These are phyloP conservation scores for Linnemannia schmuckeri DNA, from an alignment of 192 early-diverging fungal species.

Conservation along the genomic window DNA sequence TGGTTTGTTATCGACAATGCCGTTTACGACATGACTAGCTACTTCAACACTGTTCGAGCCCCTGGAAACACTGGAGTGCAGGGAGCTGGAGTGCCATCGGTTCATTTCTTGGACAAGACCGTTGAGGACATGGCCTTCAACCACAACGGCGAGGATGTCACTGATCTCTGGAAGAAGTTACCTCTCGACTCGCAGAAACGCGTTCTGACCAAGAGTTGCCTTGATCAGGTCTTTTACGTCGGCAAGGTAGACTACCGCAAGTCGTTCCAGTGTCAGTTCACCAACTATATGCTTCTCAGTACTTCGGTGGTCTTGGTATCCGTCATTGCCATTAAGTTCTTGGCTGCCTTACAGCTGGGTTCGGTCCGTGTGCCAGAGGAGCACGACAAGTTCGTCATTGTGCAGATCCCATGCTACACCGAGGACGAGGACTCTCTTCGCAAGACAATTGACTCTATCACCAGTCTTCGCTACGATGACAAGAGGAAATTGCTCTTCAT, in stretches of 20 bases:
- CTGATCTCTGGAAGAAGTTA: constrained; percentile 66
- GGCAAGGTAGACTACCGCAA: constrained; percentile 86
- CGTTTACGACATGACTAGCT: constrained; percentile 75
- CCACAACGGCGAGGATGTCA: constrained; percentile 68
- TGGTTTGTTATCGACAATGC: constrained; percentile 73
- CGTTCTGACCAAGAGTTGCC: constrained; percentile 69
- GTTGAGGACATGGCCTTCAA: constrained; percentile 74
- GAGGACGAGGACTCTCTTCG: constrained; percentile 89
- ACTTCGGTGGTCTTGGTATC: constrained; percentile 80
- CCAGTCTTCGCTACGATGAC: constrained; percentile 84
- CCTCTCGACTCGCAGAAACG: constrained; percentile 51
- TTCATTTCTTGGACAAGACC: constrained; percentile 67
- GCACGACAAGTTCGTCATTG: constrained; percentile 96
- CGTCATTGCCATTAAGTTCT: constrained; percentile 87
- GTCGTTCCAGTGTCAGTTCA: constrained; percentile 82
- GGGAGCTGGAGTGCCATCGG: constrained; percentile 58
- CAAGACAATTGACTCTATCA: constrained; percentile 88
- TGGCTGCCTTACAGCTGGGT: constrained; percentile 83
- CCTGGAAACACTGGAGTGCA: constrained; percentile 56
- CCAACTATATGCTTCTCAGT: constrained; percentile 87
- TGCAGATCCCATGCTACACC: constrained; percentile 95
- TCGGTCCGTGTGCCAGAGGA: constrained; percentile 82
- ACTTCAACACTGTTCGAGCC: constrained; percentile 65
- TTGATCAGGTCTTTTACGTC: constrained; percentile 87
- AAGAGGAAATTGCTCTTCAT: constrained; percentile 91